phyloP scores from a whole-genome alignment of 2,329 filamentous ascomycete genomes.

The Ampelomyces quisqualis region DNA sequence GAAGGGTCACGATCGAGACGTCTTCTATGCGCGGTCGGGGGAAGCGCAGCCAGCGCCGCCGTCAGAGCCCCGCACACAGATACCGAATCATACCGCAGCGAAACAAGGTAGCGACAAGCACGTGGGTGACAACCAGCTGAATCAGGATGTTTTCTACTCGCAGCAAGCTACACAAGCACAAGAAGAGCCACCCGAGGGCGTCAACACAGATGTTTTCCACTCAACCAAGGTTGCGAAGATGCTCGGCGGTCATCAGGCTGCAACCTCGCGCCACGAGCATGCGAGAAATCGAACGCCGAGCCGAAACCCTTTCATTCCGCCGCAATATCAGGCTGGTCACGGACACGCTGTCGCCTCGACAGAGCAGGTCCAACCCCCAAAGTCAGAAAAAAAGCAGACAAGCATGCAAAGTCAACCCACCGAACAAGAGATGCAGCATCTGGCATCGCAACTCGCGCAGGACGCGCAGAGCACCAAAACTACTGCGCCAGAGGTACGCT shows the following conservation, averaged over 20 bases:
- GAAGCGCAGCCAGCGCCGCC: slow-evolving; percentile 52
- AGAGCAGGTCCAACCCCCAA: slow-evolving; percentile 14
- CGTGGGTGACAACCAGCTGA: slow-evolving; percentile 49
- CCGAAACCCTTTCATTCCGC: slow-evolving; percentile 39
- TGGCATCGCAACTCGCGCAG: slow-evolving; percentile 52
- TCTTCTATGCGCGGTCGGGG: slow-evolving; percentile 56
- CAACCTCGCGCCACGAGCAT: slow-evolving; percentile 35
- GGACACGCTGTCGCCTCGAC: slow-evolving; percentile 25
- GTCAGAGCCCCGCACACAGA: slow-evolving; percentile 56
- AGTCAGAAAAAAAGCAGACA: slow-evolving; percentile 8
- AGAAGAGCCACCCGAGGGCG: slow-evolving; percentile 56
- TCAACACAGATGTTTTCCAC: slow-evolving; percentile 63
- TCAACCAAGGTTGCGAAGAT: slow-evolving; percentile 59
- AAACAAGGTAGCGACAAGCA: slow-evolving; percentile 48
- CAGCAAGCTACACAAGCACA: slow-evolving; percentile 26
- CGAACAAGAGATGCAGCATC: slow-evolving; percentile 45
- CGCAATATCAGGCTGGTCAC: slow-evolving; percentile 5
- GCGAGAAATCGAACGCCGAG: slow-evolving; percentile 35
- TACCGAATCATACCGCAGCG: slow-evolving; percentile 55
- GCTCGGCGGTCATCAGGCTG: slow-evolving; percentile 54
- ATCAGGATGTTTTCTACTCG: slow-evolving; percentile 58
- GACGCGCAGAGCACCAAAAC: slow-evolving; percentile 41
- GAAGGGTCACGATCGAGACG: slow-evolving; percentile 54
- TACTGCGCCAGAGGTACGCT: slow-evolving; percentile 29
- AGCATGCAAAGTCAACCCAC: slow-evolving; percentile 15